A percentile compares a stretch with the other conserved stretches of the same genome.
phyloP scores from a whole-genome alignment of 805 yeast species.

The Zygoascus tannicola region DNA sequence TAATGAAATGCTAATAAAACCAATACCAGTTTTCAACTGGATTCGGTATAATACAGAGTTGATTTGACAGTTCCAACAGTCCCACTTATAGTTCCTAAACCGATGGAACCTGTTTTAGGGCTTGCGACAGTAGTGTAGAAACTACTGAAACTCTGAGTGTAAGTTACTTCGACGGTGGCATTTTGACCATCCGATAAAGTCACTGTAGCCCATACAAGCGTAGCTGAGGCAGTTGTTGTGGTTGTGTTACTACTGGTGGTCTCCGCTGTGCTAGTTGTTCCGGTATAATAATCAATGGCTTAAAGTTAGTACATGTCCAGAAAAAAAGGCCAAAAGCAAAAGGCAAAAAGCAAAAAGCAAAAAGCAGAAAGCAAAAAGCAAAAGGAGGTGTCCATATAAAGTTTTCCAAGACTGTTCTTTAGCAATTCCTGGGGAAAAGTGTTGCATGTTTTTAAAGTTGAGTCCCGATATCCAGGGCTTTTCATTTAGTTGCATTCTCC shows the following conservation, averaged over 20 bases:
- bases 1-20: too few relatives aligned
- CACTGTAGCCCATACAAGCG: slow-evolving; percentile 18
- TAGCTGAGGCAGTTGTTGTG: slow-evolving; percentile 10
- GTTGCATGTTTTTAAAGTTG: too few relatives aligned
- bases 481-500: too few relatives aligned
- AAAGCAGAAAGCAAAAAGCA: background rate
- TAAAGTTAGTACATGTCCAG: slow-evolving; percentile 1
- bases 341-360: background rate
- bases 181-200: slow-evolving; percentile 23
- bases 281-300: slow-evolving; percentile 11
- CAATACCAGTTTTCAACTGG: too few relatives aligned
- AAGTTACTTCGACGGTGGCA: slow-evolving; percentile 33
- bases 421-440: too few relatives aligned
- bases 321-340: background rate
- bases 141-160: slow-evolving; percentile 34
- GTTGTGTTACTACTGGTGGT: slow-evolving; percentile 8
- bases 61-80: slow-evolving; percentile 42
- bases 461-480: too few relatives aligned
- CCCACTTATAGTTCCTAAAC: slow-evolving; percentile 66
- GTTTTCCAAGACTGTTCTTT: too few relatives aligned
- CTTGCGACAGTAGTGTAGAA: slow-evolving; percentile 33
- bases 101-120: slow-evolving; percentile 59
- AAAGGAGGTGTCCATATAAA: too few relatives aligned
- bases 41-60: slow-evolving; percentile 11
- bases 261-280: slow-evolving; percentile 7